Conservation (phyloP, 495 filamentous ascomycete genomes). For the Geoglossum glabrum region DNA sequence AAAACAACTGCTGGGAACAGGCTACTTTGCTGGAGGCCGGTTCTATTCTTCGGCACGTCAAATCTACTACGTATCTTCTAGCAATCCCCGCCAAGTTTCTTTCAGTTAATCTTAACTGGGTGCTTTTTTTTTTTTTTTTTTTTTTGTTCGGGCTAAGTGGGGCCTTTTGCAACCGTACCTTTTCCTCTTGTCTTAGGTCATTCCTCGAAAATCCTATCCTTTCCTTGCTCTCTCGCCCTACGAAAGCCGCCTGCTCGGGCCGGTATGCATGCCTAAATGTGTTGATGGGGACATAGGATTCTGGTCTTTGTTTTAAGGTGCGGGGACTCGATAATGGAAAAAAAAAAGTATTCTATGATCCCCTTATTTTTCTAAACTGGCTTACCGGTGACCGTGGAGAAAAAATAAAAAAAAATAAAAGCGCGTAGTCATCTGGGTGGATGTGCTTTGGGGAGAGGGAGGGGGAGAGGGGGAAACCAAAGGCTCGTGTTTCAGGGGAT, state of each 20-base stretch:
- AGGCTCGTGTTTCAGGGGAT: too few species aligned
- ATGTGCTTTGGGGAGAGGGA: too few species aligned
- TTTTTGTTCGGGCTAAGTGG: background rate
- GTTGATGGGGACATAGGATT: background rate
- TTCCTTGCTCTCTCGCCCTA: background rate
- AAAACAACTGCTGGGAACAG: background rate
- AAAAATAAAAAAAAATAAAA: too few species aligned
- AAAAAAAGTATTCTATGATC: background rate
- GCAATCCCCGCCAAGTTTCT: background rate
- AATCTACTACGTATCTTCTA: background rate
- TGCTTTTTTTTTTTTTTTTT: background rate
- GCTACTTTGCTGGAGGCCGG: background rate
- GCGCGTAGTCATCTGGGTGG: too few species aligned
- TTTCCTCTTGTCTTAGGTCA: background rate
- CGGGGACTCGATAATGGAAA: background rate
- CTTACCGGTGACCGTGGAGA: background rate
- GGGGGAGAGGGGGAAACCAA: too few species aligned
- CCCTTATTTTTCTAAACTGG: background rate
- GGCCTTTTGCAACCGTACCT: background rate
- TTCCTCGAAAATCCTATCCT: background rate
- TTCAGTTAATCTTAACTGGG: background rate
- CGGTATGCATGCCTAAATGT: background rate
- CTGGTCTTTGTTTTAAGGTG: background rate
- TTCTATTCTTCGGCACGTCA: background rate
- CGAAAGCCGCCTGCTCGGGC: background rate